phyloP scores from a whole-genome alignment of 352 stramenopile species.

The Aphanomyces euteiches region DNA sequence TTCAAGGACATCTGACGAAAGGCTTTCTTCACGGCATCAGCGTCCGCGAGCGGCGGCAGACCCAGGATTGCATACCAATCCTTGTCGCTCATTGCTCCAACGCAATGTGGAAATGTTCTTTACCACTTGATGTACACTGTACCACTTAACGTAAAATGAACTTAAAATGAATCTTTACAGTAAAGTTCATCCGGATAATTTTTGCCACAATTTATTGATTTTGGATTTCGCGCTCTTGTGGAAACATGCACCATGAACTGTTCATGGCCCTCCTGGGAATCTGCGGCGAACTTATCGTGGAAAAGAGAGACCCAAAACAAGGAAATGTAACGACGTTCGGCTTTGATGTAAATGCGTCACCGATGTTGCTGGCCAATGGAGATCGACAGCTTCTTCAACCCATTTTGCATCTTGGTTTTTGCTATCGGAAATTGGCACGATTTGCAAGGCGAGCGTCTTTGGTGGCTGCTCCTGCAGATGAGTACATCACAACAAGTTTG shows the following conservation, averaged over 20 bases:
- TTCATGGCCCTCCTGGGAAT: conserved; percentile 25
- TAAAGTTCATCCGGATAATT: neutral
- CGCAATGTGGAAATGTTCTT: neutral
- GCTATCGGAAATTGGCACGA: neutral
- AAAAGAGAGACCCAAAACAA: neutral
- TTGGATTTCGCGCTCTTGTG: neutral
- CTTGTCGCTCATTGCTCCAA: neutral
- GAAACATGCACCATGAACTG: conserved; percentile 25
- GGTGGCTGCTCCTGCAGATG: neutral
- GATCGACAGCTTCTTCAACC: neutral
- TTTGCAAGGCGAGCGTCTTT: neutral
- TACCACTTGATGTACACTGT: neutral
- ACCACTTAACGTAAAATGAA: neutral
- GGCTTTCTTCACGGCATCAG: conserved; percentile 65
- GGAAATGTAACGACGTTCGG: neutral
- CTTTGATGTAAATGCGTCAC: neutral
- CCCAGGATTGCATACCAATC: conserved; percentile 63
- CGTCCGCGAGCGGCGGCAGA: conserved; percentile 57
- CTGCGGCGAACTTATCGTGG: conserved; percentile 18
- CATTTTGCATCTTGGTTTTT: conserved; percentile 11
- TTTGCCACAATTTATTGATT: neutral
- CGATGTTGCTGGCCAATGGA: neutral
- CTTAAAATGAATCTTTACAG: neutral
- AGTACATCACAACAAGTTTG: neutral
- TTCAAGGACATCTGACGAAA: conserved; percentile 81